phyloP scores from a whole-genome alignment of 768 basidiomycete genomes.

The Boletus bicolor region DNA sequence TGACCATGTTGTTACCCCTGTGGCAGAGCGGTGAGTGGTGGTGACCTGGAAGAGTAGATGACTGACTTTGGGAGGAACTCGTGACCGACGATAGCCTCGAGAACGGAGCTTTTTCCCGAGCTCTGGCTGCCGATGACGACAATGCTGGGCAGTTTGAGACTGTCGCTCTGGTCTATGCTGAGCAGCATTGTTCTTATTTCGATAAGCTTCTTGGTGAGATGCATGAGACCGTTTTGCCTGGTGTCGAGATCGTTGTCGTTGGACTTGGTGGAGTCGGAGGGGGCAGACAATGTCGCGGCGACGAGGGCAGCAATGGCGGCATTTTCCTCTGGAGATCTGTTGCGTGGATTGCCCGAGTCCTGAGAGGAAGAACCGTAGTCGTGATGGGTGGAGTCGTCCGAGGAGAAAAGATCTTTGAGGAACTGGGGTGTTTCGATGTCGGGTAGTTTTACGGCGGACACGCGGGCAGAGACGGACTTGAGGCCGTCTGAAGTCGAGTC shows the following conservation, averaged over 20 bases:
- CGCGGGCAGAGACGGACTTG: slow-evolving; percentile 53
- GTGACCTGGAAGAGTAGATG: neutral
- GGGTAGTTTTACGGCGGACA: slow-evolving; percentile 60
- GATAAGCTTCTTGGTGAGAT: slow-evolving; percentile 91
- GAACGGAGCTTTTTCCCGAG: slow-evolving; percentile 95
- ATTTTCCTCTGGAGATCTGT: slow-evolving; percentile 50
- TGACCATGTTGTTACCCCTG: slow-evolving; percentile 99
- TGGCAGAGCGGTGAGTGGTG: neutral
- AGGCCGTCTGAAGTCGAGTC: slow-evolving; percentile 71
- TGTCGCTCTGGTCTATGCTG: slow-evolving; percentile 93
- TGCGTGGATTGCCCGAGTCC: slow-evolving; percentile 35
- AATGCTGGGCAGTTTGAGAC: slow-evolving; percentile 92
- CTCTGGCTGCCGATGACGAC: slow-evolving; percentile 99
- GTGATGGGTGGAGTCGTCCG: slow-evolving; percentile 29
- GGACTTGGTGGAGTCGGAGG: slow-evolving; percentile 48
- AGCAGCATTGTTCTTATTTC: slow-evolving; percentile 94
- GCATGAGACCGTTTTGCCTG: slow-evolving; percentile 82
- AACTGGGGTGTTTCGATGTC: slow-evolving; percentile 60
- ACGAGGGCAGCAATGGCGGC: slow-evolving; percentile 71
- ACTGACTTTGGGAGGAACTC: slow-evolving; percentile 97
- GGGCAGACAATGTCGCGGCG: slow-evolving; percentile 76
- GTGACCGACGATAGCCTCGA: slow-evolving; percentile 96
- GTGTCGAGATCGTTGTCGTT: slow-evolving; percentile 38
- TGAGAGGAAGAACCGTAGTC: slow-evolving; percentile 34
- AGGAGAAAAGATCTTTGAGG: slow-evolving; percentile 58